These are phyloP conservation scores for Aspergillus ochraceus DNA, from an alignment of 2,329 filamentous ascomycete genomes.

Conservation along the genomic window DNA sequence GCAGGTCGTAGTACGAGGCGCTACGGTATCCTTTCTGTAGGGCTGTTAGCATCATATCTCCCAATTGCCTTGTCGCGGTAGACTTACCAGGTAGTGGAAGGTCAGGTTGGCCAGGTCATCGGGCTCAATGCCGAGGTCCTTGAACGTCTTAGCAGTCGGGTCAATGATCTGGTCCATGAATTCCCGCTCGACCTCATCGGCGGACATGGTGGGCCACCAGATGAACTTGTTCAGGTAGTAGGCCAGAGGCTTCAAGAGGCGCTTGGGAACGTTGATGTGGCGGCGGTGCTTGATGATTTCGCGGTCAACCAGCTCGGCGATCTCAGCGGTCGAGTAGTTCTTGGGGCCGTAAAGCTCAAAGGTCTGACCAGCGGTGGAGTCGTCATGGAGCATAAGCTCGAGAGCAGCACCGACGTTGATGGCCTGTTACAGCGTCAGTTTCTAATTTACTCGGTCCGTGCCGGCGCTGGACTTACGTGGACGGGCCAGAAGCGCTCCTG, in stretches of 20 bases:
- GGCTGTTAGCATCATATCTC: slow-evolving; percentile 15
- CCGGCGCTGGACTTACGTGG: slow-evolving; percentile 60
- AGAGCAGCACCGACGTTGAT: slow-evolving; percentile 89
- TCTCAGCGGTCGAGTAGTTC: slow-evolving; percentile 85
- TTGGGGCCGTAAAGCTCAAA: slow-evolving; percentile 93
- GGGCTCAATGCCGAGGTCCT: slow-evolving; percentile 86
- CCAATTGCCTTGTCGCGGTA: not conserved
- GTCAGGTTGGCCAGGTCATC: slow-evolving; percentile 82
- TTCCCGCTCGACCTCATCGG: slow-evolving; percentile 86
- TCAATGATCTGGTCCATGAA: slow-evolving; percentile 94
- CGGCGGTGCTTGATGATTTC: slow-evolving; percentile 89
- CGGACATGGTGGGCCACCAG: slow-evolving; percentile 85
- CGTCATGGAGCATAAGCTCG: slow-evolving; percentile 87
- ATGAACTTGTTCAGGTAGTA: slow-evolving; percentile 74
- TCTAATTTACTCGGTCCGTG: slow-evolving; percentile 8
- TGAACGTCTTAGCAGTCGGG: slow-evolving; percentile 88
- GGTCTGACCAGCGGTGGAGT: slow-evolving; percentile 84
- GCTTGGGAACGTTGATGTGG: slow-evolving; percentile 88
- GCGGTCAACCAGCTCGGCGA: slow-evolving; percentile 81
- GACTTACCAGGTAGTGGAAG: slow-evolving; percentile 85
- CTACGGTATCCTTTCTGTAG: slow-evolving; percentile 84
- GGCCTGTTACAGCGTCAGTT: slow-evolving; percentile 51
- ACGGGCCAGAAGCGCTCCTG: slow-evolving; percentile 87
- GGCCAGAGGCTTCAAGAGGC: slow-evolving; percentile 72
- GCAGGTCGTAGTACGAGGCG: slow-evolving; percentile 85